Percentiles rank a stretch among this genome's conserved stretches.
phyloP scores from a whole-genome alignment of 306 rosid species.

The Cucumis cinereus region DNA sequence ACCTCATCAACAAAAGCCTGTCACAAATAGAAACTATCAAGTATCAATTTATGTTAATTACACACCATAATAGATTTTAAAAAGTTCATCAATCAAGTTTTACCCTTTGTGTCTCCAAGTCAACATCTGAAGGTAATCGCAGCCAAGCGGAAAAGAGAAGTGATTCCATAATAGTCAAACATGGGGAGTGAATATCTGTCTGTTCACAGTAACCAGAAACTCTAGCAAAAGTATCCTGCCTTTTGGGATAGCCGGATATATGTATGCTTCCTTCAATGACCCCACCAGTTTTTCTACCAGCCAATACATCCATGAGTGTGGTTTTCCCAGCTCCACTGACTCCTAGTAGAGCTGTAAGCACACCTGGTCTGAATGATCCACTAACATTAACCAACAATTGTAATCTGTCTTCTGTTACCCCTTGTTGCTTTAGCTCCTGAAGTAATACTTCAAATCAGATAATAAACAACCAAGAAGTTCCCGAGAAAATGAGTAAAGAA shows the following conservation, averaged over 20 bases:
- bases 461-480: constrained; percentile 12
- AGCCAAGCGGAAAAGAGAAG: constrained; percentile 93
- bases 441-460: constrained; percentile 31
- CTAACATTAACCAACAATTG: constrained; percentile 72
- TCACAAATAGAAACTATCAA: constrained; percentile 9
- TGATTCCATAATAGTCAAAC: constrained; percentile 84
- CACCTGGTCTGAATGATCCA: constrained; percentile 87
- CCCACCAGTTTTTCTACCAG: constrained; percentile 95
- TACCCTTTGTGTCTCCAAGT: constrained; percentile 72
- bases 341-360: constrained; percentile 91
- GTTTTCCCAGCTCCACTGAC: constrained; percentile 99
- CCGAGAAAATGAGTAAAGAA: background rate
- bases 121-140: constrained; percentile 74
- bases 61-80: no score
- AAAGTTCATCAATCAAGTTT: background rate
- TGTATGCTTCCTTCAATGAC: constrained; percentile 57
- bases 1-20: constrained; percentile 95
- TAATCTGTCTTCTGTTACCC: constrained; percentile 65
- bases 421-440: constrained; percentile 93
- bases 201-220: constrained; percentile 98
- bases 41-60: constrained; percentile 1
- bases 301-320: constrained; percentile 93
- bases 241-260: constrained; percentile 87
- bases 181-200: constrained; percentile 85
- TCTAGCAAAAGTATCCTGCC: constrained; percentile 88